These are phyloP conservation scores for Stromatinia cepivora DNA, from an alignment of 2,329 filamentous ascomycete genomes.

Conservation along the genomic window DNA sequence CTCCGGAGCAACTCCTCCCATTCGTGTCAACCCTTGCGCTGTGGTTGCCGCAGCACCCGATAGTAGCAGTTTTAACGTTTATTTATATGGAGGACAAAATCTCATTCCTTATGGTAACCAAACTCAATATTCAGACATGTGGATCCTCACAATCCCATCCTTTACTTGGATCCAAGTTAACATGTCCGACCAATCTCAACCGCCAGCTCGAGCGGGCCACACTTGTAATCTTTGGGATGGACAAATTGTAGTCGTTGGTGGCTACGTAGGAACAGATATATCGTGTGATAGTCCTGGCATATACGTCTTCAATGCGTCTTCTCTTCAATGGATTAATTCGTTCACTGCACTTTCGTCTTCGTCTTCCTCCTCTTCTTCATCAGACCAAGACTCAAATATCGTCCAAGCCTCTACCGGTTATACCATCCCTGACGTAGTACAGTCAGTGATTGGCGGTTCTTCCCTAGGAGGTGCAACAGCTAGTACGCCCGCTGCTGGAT, in stretches of 20 bases:
- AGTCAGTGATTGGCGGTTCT: conserved; percentile 62
- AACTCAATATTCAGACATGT: conserved; percentile 68
- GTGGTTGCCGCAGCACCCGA: conserved; percentile 69
- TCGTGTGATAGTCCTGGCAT: conserved; percentile 68
- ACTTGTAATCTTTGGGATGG: conserved; percentile 68
- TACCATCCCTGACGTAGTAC: conserved; percentile 61
- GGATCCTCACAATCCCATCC: conserved; percentile 70
- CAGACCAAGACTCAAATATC: conserved; percentile 42
- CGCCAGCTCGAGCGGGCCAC: conserved; percentile 65
- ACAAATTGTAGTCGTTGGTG: conserved; percentile 70
- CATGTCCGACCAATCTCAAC: conserved; percentile 52
- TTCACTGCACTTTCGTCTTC: conserved; percentile 59
- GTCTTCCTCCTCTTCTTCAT: conserved; percentile 39
- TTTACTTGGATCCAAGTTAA: conserved; percentile 74
- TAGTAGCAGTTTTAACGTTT: conserved; percentile 73
- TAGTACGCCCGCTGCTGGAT: conserved; percentile 61
- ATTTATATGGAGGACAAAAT: conserved; percentile 77
- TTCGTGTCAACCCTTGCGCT: conserved; percentile 71
- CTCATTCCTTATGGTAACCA: conserved; percentile 60
- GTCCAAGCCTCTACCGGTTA: conserved; percentile 64
- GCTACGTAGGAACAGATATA: conserved; percentile 62
- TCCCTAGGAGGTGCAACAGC: conserved; percentile 63
- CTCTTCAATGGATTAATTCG: conserved; percentile 60
- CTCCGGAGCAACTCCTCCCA: conserved; percentile 59
- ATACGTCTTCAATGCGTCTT: conserved; percentile 71